These are phyloP conservation scores for Penicillium sp. DNA, from an alignment of 2,329 filamentous ascomycete genomes.

Conservation along the genomic window DNA sequence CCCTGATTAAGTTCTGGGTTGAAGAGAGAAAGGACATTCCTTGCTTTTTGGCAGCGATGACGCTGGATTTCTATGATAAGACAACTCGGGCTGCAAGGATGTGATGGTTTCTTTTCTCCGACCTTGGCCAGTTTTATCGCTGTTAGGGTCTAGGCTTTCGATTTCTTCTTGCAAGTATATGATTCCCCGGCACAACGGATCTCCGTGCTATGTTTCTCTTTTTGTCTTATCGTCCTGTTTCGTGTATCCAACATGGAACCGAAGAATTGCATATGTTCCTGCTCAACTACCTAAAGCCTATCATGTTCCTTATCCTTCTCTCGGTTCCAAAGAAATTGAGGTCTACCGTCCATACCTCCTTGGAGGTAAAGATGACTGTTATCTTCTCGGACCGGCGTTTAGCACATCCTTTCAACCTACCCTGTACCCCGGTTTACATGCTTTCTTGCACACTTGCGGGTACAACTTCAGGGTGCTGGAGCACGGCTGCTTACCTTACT, in stretches of 20 bases:
- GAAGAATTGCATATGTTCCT: background rate
- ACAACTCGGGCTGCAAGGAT: constrained; percentile 44
- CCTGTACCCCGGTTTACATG: too few species aligned
- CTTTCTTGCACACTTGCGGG: too few species aligned
- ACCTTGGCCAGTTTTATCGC: background rate
- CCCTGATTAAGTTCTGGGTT: constrained; percentile 94
- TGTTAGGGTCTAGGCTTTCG: constrained; percentile 7
- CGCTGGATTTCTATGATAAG: constrained; percentile 85
- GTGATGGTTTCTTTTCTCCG: constrained; percentile 9
- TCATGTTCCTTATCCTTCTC: too few species aligned
- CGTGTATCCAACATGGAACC: background rate
- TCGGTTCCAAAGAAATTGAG: too few species aligned
- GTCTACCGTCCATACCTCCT: too few species aligned
- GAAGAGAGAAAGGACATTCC: constrained; percentile 91
- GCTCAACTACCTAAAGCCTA: too few species aligned
- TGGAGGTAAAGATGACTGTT: too few species aligned
- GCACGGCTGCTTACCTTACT: too few species aligned
- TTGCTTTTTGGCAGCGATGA: constrained; percentile 87
- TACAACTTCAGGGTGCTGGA: too few species aligned
- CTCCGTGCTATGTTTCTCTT: constrained; percentile 26
- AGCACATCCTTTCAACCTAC: too few species aligned
- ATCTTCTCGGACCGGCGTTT: too few species aligned
- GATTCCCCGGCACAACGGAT: constrained; percentile 31
- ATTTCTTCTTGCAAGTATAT: constrained; percentile 11
- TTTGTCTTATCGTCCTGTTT: background rate